Percentiles rank a stretch among this genome's conserved stretches.
Conservation (phyloP, 495 filamentous ascomycete species). For the Talaromyces adpressus region DNA sequence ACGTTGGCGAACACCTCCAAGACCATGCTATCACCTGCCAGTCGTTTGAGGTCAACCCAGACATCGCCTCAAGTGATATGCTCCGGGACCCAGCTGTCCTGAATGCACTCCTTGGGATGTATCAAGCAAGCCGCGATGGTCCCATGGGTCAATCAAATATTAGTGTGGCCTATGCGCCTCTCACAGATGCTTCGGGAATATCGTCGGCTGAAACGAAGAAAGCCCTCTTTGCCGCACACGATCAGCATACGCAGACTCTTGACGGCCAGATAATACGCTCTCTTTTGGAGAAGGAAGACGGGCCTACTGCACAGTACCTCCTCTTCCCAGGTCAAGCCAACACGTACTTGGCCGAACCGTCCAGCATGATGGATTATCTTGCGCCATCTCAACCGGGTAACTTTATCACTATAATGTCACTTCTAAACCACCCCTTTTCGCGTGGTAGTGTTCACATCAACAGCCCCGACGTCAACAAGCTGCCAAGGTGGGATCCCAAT, state of each 20-base stretch:
- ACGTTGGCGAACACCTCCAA: conserved; percentile 45
- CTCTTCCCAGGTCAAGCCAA: not conserved
- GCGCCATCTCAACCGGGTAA: conserved; percentile 9
- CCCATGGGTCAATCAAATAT: conserved; percentile 20
- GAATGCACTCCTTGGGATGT: conserved; percentile 26
- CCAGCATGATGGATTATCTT: conserved; percentile 27
- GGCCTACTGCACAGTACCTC: not conserved
- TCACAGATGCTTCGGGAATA: not conserved
- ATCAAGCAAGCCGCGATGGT: conserved; percentile 21
- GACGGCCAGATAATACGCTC: not conserved
- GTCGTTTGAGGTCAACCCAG: conserved; percentile 35
- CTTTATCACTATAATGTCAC: conserved; percentile 14
- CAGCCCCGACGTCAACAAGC: conserved; percentile 21
- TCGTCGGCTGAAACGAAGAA: not conserved
- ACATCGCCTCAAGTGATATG: conserved; percentile 31
- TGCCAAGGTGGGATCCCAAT: conserved; percentile 27
- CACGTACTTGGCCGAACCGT: conserved; percentile 1
- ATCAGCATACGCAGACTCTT: not conserved
- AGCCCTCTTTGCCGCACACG: not conserved
- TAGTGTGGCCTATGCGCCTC: not conserved
- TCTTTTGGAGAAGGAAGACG: not conserved
- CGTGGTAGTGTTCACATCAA: conserved; percentile 52
- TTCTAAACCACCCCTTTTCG: conserved; percentile 35
- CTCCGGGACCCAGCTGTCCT: conserved; percentile 32
- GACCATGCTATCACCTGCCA: conserved; percentile 28